Evolutionary conservation across 2,329 filamentous ascomycete species (phyloP).

Genomic region (Talaromyces sp.): DNA sequence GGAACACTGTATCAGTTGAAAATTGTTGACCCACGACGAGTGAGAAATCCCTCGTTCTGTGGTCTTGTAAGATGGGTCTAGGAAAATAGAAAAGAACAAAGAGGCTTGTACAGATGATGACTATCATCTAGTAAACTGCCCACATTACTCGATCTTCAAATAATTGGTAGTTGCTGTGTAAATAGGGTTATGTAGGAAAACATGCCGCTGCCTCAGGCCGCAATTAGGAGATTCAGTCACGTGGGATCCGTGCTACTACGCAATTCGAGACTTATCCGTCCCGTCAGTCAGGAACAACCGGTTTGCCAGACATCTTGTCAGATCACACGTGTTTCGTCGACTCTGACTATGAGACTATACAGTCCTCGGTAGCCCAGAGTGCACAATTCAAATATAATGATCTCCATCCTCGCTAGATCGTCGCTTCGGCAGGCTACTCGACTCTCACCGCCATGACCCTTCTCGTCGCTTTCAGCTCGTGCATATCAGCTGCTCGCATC

Average conservation of each 20-base stretch:
- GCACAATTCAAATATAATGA: not conserved
- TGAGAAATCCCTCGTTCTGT: not conserved
- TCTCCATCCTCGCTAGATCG: not conserved
- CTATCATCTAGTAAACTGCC: not conserved
- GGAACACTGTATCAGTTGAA: not conserved
- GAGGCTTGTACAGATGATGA: not conserved
- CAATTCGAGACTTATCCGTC: not conserved
- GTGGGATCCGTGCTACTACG: not conserved
- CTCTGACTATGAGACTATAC: not conserved
- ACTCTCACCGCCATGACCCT: not conserved
- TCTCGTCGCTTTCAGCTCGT: not conserved
- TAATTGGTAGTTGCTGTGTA: not conserved
- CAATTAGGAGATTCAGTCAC: not conserved
- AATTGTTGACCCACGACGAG: not conserved
- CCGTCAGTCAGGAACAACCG: not conserved
- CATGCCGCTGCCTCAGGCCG: slow-evolving; percentile 8
- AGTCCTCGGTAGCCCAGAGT: not conserved
- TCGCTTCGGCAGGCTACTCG: not conserved
- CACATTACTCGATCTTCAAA: not conserved
- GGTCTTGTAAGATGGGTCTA: not conserved
- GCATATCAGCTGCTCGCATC: not conserved
- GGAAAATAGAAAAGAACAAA: not conserved
- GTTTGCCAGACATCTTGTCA: not conserved
- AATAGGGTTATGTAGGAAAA: too few species aligned
- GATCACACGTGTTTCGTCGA: not conserved